These are phyloP conservation scores for Ceratobasidium papillatum DNA, from an alignment of 1,284 basidiomycete genomes.

Conservation along the genomic window DNA sequence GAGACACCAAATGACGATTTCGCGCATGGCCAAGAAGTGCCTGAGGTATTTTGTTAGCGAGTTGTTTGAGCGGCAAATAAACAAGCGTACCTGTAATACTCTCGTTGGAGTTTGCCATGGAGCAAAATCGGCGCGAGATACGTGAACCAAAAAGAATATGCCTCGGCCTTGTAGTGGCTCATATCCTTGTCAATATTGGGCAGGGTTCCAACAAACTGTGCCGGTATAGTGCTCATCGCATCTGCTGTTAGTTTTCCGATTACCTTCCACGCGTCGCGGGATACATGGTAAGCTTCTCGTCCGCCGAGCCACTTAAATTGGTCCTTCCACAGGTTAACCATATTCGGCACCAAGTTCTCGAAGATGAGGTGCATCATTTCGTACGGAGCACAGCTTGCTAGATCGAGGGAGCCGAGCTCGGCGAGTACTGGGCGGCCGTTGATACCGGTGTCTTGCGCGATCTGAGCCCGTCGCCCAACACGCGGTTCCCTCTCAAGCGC, in stretches of 20 bases:
- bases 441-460: constrained; percentile 15
- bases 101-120: background rate
- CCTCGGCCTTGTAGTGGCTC: background rate
- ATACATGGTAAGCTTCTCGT: background rate
- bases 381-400: constrained; percentile 45
- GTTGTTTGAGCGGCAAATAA: background rate
- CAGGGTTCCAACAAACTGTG: constrained; percentile 37
- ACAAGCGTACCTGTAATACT: background rate
- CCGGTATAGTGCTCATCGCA: constrained; percentile 32
- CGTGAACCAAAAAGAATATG: background rate
- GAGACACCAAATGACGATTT: constrained; percentile 50
- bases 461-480: background rate
- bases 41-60: background rate
- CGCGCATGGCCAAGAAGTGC: background rate
- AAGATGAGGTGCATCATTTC: constrained; percentile 52
- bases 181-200: background rate
- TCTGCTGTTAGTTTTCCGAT: constrained; percentile 25
- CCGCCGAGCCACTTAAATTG: constrained; percentile 23
- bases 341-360: background rate
- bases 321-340: constrained; percentile 41
- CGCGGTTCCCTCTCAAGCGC: background rate
- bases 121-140: constrained; percentile 13
- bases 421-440: constrained; percentile 17
- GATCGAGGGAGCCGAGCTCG: constrained; percentile 45
- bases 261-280: background rate